A percentile compares a stretch with the other conserved stretches of the same genome.
Conservation (phyloP, 352 stramenopile genomes). For the Pythium phragmiticola region DNA sequence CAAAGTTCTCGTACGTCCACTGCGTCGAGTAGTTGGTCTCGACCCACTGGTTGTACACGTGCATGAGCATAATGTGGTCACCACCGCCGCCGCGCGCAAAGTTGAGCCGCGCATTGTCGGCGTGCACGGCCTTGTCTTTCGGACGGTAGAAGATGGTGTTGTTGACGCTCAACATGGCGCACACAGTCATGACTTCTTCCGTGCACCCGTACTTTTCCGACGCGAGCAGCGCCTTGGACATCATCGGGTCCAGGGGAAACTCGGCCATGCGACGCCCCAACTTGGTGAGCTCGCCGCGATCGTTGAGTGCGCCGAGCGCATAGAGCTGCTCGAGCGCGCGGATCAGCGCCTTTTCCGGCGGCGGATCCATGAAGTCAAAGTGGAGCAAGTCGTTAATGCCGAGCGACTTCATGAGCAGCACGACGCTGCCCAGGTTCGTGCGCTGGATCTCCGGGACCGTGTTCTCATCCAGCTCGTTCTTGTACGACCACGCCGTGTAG, state of each 20-base stretch:
- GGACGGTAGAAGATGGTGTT: slow-evolving; percentile 92
- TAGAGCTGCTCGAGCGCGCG: slow-evolving; percentile 98
- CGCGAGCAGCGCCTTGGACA: slow-evolving; percentile 97
- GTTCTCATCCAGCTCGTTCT: slow-evolving; percentile 97
- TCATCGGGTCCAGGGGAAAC: slow-evolving; percentile 96
- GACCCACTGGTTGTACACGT: slow-evolving; percentile 98
- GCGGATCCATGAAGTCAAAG: slow-evolving; percentile 99
- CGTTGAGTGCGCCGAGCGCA: slow-evolving; percentile 96
- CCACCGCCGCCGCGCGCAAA: slow-evolving; percentile 94
- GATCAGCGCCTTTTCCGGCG: slow-evolving; percentile 98
- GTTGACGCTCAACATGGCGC: slow-evolving; percentile 95
- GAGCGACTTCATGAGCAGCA: slow-evolving; percentile 98
- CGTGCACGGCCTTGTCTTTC: slow-evolving; percentile 95
- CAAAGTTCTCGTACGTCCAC: slow-evolving; percentile 96
- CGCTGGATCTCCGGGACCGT: slow-evolving; percentile 99
- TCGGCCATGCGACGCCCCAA: slow-evolving; percentile 93
- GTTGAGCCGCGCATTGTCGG: slow-evolving; percentile 95
- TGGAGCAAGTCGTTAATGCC: slow-evolving; percentile 99
- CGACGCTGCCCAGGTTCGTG: slow-evolving; percentile 94
- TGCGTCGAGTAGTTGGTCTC: slow-evolving; percentile 97
- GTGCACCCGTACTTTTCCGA: slow-evolving; percentile 95
- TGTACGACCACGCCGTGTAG: slow-evolving; percentile 98
- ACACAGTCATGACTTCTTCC: slow-evolving; percentile 97
- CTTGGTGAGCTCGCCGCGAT: slow-evolving; percentile 96
- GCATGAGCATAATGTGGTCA: slow-evolving; percentile 98